phyloP scores from a whole-genome alignment of 2,329 filamentous ascomycete genomes.

The Cytospora piceae region DNA sequence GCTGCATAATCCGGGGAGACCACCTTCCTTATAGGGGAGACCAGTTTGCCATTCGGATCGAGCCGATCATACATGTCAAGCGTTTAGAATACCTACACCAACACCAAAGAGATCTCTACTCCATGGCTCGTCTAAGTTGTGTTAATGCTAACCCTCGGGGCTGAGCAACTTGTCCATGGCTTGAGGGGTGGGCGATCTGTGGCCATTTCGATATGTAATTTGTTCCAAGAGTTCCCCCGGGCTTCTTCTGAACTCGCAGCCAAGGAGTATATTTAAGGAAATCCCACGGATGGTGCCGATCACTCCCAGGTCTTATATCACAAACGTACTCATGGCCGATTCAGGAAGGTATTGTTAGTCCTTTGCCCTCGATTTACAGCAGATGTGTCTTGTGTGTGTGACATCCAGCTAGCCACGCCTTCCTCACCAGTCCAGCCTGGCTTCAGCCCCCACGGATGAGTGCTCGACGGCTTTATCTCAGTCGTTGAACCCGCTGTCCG shows the following conservation, averaged over 20 bases:
- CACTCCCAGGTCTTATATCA: not conserved
- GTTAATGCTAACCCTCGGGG: too few relatives aligned
- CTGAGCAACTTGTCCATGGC: too few relatives aligned
- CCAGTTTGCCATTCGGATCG: not conserved
- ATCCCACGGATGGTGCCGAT: not conserved
- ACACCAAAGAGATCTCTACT: too few relatives aligned
- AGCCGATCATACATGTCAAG: not conserved
- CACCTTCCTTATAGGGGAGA: conserved; percentile 17
- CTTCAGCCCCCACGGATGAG: not conserved
- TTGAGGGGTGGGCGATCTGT: too few relatives aligned
- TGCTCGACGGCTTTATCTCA: not conserved
- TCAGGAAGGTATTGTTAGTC: not conserved
- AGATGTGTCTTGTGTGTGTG: not conserved
- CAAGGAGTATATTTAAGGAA: not conserved
- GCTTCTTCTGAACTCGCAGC: too few relatives aligned
- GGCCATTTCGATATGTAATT: too few relatives aligned
- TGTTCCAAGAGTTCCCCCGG: too few relatives aligned
- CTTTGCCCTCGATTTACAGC: not conserved
- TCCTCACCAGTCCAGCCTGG: not conserved
- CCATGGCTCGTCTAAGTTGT: too few relatives aligned
- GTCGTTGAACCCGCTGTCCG: not conserved
- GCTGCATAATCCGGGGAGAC: not conserved
- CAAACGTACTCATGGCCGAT: not conserved
- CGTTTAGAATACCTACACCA: not conserved
- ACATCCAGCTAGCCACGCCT: not conserved